phyloP scores from a whole-genome alignment of 2,329 filamentous ascomycete species.

The Fusarium stilboides region DNA sequence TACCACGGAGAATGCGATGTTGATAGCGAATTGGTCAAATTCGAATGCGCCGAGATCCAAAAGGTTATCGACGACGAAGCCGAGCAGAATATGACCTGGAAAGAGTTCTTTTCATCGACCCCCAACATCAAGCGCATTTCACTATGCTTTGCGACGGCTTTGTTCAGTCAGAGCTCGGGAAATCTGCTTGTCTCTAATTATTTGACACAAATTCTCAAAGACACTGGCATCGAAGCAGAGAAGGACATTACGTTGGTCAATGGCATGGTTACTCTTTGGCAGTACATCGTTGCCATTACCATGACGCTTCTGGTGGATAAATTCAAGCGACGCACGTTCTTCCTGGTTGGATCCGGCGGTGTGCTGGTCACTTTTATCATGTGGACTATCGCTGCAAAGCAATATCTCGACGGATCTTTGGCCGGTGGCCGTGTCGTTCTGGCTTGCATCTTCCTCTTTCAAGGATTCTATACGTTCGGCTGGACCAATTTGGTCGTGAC shows the following conservation, averaged over 20 bases:
- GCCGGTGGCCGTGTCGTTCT: constrained; percentile 55
- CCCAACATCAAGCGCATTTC: constrained; percentile 59
- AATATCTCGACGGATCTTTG: constrained; percentile 55
- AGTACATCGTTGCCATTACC: constrained; percentile 59
- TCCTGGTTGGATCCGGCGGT: constrained; percentile 57
- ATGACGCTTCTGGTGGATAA: constrained; percentile 57
- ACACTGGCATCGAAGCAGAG: constrained; percentile 56
- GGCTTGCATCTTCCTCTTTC: constrained; percentile 61
- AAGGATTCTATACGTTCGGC: constrained; percentile 59
- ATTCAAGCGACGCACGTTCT: constrained; percentile 58
- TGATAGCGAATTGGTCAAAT: constrained; percentile 61
- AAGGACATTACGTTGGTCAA: constrained; percentile 60
- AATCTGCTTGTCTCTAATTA: constrained; percentile 62
- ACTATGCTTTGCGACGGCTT: constrained; percentile 58
- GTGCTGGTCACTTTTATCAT: constrained; percentile 58
- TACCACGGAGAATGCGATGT: constrained; percentile 66
- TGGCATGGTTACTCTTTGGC: constrained; percentile 60
- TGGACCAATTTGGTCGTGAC: constrained; percentile 62
- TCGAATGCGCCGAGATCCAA: constrained; percentile 66
- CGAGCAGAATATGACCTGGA: constrained; percentile 61
- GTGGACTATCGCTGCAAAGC: constrained; percentile 59
- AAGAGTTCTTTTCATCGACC: constrained; percentile 57
- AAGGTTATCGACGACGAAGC: constrained; percentile 62
- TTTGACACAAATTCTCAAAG: constrained; percentile 57
- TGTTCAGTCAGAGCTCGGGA: constrained; percentile 60